A percentile compares a stretch with the other conserved stretches of the same genome.
Evolutionary conservation across 73 alveolate genomes (phyloP).

Genomic region (Stentor coeruleus): DNA sequence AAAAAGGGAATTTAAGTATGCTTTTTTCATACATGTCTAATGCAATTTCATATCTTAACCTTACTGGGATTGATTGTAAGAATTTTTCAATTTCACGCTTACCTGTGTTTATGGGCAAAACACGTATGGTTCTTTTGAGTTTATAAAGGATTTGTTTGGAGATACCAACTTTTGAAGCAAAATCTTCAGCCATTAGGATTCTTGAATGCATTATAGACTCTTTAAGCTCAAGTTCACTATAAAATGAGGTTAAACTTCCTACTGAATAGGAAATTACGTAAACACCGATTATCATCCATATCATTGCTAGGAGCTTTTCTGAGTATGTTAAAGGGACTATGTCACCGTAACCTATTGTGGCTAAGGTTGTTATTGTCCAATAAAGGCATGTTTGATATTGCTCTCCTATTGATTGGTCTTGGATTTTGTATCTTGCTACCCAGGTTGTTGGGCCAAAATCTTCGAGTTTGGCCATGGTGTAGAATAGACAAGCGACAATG

Average conservation of each 20-base stretch:
- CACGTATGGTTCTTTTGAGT: background rate
- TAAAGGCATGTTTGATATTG: constrained; percentile 40
- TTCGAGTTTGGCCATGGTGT: background rate
- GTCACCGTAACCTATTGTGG: constrained; percentile 82
- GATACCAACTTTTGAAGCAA: constrained; percentile 37
- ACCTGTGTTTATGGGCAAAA: background rate
- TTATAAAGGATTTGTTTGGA: background rate
- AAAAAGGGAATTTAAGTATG: background rate
- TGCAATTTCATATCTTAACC: background rate
- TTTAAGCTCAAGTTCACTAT: constrained; percentile 44
- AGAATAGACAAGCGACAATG: constrained; percentile 9
- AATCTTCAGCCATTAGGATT: constrained; percentile 38
- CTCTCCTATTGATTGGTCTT: constrained; percentile 22
- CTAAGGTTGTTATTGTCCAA: constrained; percentile 65
- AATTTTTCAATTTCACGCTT: background rate
- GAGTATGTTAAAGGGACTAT: constrained; percentile 45
- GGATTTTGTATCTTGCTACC: constrained; percentile 56
- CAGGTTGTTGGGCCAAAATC: constrained; percentile 14
- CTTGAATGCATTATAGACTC: constrained; percentile 34
- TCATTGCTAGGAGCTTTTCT: constrained; percentile 43
- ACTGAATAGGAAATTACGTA: constrained; percentile 58
- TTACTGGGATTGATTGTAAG: background rate
- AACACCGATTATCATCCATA: constrained; percentile 73
- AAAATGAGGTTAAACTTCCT: constrained; percentile 52
- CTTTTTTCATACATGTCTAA: background rate